These are phyloP conservation scores for Botryosphaeria dothidea DNA, from an alignment of 2,329 filamentous ascomycete species.

Conservation along the genomic window DNA sequence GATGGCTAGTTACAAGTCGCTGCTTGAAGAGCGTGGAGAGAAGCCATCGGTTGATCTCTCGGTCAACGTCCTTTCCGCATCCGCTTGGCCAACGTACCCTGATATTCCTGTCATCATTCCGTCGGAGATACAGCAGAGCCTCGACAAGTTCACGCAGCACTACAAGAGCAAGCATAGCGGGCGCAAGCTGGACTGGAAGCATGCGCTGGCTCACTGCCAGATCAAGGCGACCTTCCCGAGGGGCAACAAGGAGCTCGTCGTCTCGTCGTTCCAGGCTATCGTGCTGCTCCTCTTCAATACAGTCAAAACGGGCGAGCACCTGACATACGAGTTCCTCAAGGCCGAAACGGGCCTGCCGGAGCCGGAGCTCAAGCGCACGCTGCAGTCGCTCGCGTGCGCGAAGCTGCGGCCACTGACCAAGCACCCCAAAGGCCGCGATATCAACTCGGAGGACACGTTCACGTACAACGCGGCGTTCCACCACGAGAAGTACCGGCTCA, in stretches of 20 bases:
- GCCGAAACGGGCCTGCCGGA: slow-evolving; percentile 71
- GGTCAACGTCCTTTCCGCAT: slow-evolving; percentile 86
- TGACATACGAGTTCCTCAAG: slow-evolving; percentile 76
- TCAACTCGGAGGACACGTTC: slow-evolving; percentile 78
- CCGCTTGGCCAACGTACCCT: slow-evolving; percentile 90
- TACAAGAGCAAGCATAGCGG: slow-evolving; percentile 91
- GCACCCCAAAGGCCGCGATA: slow-evolving; percentile 79
- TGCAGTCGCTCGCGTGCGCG: slow-evolving; percentile 93
- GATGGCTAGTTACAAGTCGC: slow-evolving; percentile 80
- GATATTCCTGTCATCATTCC: slow-evolving; percentile 77
- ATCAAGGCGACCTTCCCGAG: slow-evolving; percentile 78
- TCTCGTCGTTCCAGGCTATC: slow-evolving; percentile 89
- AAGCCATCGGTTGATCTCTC: slow-evolving; percentile 68
- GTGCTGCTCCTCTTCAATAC: slow-evolving; percentile 90
- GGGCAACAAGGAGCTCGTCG: slow-evolving; percentile 82
- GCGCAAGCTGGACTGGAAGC: slow-evolving; percentile 86
- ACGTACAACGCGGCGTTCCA: slow-evolving; percentile 75
- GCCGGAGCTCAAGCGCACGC: slow-evolving; percentile 83
- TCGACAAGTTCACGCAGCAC: slow-evolving; percentile 78
- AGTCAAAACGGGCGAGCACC: slow-evolving; percentile 59
- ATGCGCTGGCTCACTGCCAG: slow-evolving; percentile 87
- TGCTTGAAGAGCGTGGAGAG: slow-evolving; percentile 62
- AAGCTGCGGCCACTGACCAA: slow-evolving; percentile 83
- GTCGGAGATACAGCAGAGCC: slow-evolving; percentile 70
- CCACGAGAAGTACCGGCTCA: slow-evolving; percentile 84